These are phyloP conservation scores for Leishmania mexicana DNA, from an alignment of 208 protist species.

Conservation along the genomic window DNA sequence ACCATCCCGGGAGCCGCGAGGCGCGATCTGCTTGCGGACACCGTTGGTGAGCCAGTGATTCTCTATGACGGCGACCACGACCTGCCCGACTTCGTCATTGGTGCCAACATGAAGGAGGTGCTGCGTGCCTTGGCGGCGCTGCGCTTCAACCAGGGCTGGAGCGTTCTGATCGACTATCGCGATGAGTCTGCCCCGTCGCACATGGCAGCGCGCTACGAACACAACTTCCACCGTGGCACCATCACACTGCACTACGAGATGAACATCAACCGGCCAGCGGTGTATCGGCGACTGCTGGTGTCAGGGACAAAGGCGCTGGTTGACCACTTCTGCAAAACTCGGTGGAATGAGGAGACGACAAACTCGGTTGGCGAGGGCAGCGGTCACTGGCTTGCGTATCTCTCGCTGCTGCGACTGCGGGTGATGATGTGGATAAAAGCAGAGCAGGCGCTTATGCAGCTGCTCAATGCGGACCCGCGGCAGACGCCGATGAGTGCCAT, in stretches of 20 bases:
- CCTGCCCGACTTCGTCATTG: constrained; percentile 40
- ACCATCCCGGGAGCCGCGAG: constrained; percentile 40
- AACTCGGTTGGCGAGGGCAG: constrained; percentile 23
- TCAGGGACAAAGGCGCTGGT: constrained; percentile 73
- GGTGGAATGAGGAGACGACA: constrained; percentile 24
- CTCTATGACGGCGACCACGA: constrained; percentile 56
- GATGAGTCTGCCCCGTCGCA: constrained; percentile 45
- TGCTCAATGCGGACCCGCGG: constrained; percentile 23
- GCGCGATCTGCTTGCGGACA: constrained; percentile 20
- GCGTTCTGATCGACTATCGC: constrained; percentile 76
- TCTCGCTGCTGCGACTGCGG: constrained; percentile 63
- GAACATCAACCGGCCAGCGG: constrained; percentile 60
- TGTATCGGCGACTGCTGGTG: constrained; percentile 73
- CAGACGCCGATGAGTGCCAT: constrained; percentile 17
- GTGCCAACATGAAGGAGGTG: constrained; percentile 25
- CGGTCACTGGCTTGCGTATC: constrained; percentile 54
- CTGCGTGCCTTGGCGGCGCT: constrained; percentile 63
- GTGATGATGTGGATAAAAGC: constrained; percentile 65
- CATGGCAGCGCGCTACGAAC: constrained; percentile 61
- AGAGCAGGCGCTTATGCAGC: constrained; percentile 63
- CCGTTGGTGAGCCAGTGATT: constrained; percentile 30
- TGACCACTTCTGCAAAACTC: constrained; percentile 59
- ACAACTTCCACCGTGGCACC: constrained; percentile 68
- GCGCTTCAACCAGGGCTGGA: constrained; percentile 87
- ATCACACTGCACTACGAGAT: constrained; percentile 81